Conservation (phyloP, 2,329 filamentous ascomycete genomes). For the Trichoderma gracile region DNA sequence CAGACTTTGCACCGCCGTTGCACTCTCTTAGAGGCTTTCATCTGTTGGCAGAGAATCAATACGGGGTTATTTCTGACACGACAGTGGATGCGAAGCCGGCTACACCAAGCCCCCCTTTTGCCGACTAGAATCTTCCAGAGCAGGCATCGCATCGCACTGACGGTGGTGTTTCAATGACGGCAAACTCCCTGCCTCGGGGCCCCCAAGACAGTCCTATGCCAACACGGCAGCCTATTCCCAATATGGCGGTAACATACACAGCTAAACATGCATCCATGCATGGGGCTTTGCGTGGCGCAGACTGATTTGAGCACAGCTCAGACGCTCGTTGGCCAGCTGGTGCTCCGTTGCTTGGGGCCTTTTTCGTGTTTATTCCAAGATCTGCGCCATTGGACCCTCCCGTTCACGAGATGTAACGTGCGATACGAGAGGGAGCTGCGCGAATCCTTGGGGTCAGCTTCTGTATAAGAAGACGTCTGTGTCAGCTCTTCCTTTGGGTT, state of each 20-base stretch:
- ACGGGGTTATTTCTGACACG: not conserved
- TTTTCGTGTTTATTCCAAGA: conserved; percentile 5
- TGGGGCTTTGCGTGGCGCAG: conserved; percentile 22
- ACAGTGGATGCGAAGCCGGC: not conserved
- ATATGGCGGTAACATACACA: not conserved
- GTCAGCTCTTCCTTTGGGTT: conserved; percentile 32
- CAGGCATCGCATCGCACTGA: not conserved
- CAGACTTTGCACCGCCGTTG: not conserved
- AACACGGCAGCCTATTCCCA: conserved; percentile 6
- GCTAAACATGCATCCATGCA: conserved; percentile 13
- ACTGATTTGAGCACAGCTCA: conserved; percentile 17
- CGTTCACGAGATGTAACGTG: not conserved
- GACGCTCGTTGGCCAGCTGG: not conserved
- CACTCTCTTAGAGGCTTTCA: too few relatives aligned
- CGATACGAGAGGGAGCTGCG: conserved; percentile 11
- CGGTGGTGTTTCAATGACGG: not conserved
- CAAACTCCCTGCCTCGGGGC: not conserved
- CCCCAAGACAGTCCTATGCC: not conserved
- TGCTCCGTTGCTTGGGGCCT: not conserved
- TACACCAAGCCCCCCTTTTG: too few relatives aligned
- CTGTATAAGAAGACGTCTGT: not conserved
- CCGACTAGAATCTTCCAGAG: not conserved
- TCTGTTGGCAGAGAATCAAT: not conserved
- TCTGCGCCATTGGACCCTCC: conserved; percentile 9
- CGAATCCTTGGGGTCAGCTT: not conserved